Base-by-base conservation (phyloP, 1,284 basidiomycete species). In the Cryptococcus sp. region DNA sequence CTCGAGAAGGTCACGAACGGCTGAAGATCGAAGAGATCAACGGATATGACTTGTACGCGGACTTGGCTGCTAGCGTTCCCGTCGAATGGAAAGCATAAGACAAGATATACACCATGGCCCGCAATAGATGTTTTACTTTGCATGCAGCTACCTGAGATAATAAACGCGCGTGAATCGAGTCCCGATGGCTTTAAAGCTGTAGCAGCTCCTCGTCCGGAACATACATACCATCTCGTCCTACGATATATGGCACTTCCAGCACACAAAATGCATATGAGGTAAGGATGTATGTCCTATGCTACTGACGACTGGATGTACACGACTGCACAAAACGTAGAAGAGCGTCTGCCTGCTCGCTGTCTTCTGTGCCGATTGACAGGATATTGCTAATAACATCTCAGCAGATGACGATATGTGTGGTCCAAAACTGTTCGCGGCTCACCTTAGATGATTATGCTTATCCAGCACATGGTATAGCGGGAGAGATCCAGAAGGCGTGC, bases 21-120 rank as follows among this genome's bases (percentile, higher is more conserved):
- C 45, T 58, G 23, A 59, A 52, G 47, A 57, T 64, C 27, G 61
- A 63, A 48, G 68, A 70, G 66, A 71, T 73, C 64, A 73, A 73
- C 67, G 63, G 62, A 52, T 73, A 73, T 62, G 66, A 73, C 56
- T 68, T 75, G 68, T 40, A 58, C 27, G 63, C 52, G 4, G 66
- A 75, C 57, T 55, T 75, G n/a, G 41, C 46, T 4, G 55, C n/a
- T 22, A 47, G 20, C 10, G 55, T 51, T 19, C 49, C 55, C 4
- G 42, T 41, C 40, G 43, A 57, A 43, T 51, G 40, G 41, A 51
- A 50, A 22, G 54, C 54, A 11, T 55, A 38, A 22, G 13, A 13
- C n/a, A 20, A 13, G 2, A 3, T 42, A 43, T 15, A 42, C 25
- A 27, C 10, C 17, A 51, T 7, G 13, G 2, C 13, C 30, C 13